phyloP scores from a whole-genome alignment of 208 protist genomes.

The Porcisia hertigi region DNA sequence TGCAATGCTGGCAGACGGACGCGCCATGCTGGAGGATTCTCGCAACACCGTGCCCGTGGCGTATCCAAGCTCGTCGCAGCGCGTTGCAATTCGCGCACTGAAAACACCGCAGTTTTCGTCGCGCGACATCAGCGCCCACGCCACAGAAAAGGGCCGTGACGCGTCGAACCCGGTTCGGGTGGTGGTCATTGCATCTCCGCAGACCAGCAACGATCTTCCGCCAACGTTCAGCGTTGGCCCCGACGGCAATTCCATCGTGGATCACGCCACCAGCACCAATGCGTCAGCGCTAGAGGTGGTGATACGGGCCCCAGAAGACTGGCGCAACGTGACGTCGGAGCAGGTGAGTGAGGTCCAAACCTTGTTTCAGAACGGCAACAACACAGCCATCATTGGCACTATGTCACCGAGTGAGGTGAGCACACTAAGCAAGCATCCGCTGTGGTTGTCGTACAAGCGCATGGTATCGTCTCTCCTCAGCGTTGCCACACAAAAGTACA shows the following conservation, averaged over 20 bases:
- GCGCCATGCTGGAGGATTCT: slow-evolving; percentile 49
- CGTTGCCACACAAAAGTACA: slow-evolving; percentile 48
- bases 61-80: slow-evolving; percentile 39
- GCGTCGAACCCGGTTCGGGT: slow-evolving; percentile 38
- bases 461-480: slow-evolving; percentile 58
- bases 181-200: slow-evolving; percentile 30
- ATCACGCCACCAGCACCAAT: slow-evolving; percentile 17
- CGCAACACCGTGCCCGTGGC: slow-evolving; percentile 36
- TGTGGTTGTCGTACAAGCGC: slow-evolving; percentile 67
- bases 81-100: slow-evolving; percentile 5
- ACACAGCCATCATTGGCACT: slow-evolving; percentile 58
- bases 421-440: slow-evolving; percentile 54
- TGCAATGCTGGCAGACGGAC: slow-evolving; percentile 50
- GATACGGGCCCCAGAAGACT: slow-evolving; percentile 40
- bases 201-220: slow-evolving; percentile 20
- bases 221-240: slow-evolving; percentile 32
- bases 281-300: slow-evolving; percentile 51
- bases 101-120: slow-evolving; percentile 26
- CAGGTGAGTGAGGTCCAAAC: slow-evolving; percentile 44
- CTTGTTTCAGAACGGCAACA: slow-evolving; percentile 65
- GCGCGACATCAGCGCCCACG: slow-evolving; percentile 28
- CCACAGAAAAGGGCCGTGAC: slow-evolving; percentile 27
- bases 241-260: slow-evolving; percentile 38
- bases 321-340: slow-evolving; percentile 33
- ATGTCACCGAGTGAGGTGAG: slow-evolving; percentile 41